Evolutionary conservation across 768 basidiomycete genomes (phyloP), one percentile per base, ranked within the genome.

Genomic region (Russula brevipes): DNA sequence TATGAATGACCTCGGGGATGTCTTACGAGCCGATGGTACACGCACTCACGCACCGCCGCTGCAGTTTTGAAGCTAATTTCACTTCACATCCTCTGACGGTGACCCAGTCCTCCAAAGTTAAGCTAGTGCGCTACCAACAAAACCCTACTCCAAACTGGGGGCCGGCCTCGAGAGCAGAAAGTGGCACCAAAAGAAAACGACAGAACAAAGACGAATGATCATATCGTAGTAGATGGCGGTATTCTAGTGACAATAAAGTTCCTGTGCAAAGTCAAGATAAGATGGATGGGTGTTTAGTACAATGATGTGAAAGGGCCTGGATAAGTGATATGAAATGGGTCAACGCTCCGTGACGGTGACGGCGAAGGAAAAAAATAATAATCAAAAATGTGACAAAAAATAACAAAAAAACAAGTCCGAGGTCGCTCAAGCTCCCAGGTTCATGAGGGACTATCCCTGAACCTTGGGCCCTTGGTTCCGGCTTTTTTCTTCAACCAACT

Each of bases 61-160:
- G 24, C 68, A 90, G 87, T 53, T 72, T 74, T 46, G 74, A 80
- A 51, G 86, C 91, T n/a, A 82, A 91, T 70, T 96, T 98, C 72
- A 81, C 78, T 16, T 82, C 75, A 44, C 91, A 98, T 72, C 85
- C 89, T 0, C 77, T 82, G 4, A 82, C 85, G 1, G 78, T 82
- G 2, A 83, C 82, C 8, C 74, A 81, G 14, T 81, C 85, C 6
- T 82, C 82, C 19, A 83, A 84, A 60, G 77, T 90, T 61, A 92
- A 91, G 67, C 76, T 96, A 7, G 89, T 95, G 1, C 81, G 93
- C 44, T 97, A 95, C 74, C 94, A 96, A 73, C 83, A 85, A 65
- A 98, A 97, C 71, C 97, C 96, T 5, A 80, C 85, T n/a, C 80
- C 85, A 2, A 81, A 97, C 72, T 99, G 97, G 97, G 96, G 96